Base-by-base conservation (phyloP, 306 rosid genomes). In the Prunus davidiana region DNA sequence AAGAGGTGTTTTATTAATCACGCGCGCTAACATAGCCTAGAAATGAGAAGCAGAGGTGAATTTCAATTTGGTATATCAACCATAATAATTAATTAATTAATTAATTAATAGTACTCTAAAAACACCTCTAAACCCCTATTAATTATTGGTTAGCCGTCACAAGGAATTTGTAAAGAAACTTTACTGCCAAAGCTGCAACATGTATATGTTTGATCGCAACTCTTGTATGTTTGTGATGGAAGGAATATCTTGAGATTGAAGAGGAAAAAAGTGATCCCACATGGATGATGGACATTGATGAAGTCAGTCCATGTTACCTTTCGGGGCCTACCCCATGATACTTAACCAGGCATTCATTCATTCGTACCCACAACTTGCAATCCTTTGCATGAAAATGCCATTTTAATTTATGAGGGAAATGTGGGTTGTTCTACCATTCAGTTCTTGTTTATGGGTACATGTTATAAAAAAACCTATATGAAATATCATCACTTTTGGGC, bases 281-380 rank as follows among this genome's bases (percentile, higher is more conserved):
- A 84, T 90, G 93, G 93, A 82, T 75, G 81, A 83, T 67, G 82
- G 73, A 62, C 71, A 61, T 38, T 46, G 80, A 68, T 82, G 88
- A 87, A 77, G 76, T 79, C 80, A 87, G 75, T 79, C 82, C 86
- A 85, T 86, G 91, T 82, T 87, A 51, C 72, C 49, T 80, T 65
- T 82, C 73, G 87, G 86, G 72, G 77, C 87, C 81, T 83, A 61
- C 71, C 71, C 60, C 69, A 67, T 80, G 85, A 84, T 71, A 80
- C 82, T 82, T 69, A 85, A 85, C 82, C 78, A 3, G 24, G 73
- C 88, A 69, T 34, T 85, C 67, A 82, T 82, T 85, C 85, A 68
- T 30, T 86, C 67, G 83, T 82, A 87, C 86, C 79, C 79, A 10
- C 81, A 61, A 83, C 84, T 82, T 82, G 86, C 80, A 52, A 71